phyloP scores from a whole-genome alignment of 768 basidiomycete genomes.

The Pulveroboletus sp. region DNA sequence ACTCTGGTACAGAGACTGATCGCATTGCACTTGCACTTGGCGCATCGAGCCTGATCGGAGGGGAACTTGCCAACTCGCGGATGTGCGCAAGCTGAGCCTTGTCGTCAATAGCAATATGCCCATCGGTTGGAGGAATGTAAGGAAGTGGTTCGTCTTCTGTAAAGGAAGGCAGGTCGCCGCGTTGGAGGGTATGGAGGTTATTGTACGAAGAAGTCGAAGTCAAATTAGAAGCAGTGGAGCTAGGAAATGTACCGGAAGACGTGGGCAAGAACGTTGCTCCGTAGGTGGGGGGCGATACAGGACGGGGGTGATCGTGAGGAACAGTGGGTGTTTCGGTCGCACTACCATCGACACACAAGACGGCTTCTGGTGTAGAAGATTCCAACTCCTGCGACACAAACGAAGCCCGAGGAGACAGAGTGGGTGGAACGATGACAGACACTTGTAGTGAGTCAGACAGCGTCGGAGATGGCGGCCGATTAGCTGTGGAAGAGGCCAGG shows the following conservation, averaged over 20 bases:
- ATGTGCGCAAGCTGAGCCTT: conserved; percentile 54
- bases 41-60: conserved; percentile 30
- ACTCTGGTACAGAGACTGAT: conserved; percentile 46
- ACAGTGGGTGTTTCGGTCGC: conserved; percentile 1
- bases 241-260: conserved; percentile 6
- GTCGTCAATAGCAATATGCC: conserved; percentile 66
- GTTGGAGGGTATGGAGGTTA: conserved; percentile 4
- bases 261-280: conserved; percentile 27
- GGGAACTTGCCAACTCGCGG: conserved; percentile 48
- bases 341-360: background rate
- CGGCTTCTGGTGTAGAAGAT: conserved; percentile 2
- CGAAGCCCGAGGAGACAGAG: conserved; percentile 29
- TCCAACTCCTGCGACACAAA: conserved; percentile 11
- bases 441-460: conserved; percentile 9
- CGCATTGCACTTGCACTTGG: conserved; percentile 12
- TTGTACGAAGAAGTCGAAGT: conserved; percentile 12
- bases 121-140: conserved; percentile 34
- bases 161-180: background rate
- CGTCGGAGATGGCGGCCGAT: conserved; percentile 20
- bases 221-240: conserved; percentile 2
- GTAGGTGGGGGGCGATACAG: conserved; percentile 43
- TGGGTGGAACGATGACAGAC: conserved; percentile 1
- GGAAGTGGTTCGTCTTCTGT: conserved; percentile 19
- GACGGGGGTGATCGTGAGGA: conserved; percentile 16
- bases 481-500: background rate